These are phyloP conservation scores for Botrytis elliptica DNA, from an alignment of 2,329 filamentous ascomycete species.

Conservation along the genomic window DNA sequence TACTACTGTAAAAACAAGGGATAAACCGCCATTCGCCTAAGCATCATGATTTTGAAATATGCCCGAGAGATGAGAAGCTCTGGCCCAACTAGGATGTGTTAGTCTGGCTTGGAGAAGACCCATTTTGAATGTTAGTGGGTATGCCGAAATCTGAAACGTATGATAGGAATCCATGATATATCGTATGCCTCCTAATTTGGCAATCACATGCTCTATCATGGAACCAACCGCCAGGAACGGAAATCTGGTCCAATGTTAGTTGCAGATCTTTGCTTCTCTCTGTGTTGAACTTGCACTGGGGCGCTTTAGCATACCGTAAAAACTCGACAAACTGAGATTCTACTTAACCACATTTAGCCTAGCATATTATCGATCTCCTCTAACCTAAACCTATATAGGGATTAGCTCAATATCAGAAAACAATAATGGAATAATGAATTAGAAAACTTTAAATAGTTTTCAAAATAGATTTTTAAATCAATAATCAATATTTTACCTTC, in stretches of 20 bases:
- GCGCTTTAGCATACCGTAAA: neutral
- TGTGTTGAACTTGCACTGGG: neutral
- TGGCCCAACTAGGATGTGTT: neutral
- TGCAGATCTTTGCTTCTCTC: constrained; percentile 18
- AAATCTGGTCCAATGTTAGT: neutral
- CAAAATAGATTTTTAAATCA: too few species aligned
- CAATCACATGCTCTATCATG: constrained; percentile 7
- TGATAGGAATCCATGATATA: neutral
- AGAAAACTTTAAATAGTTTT: too few species aligned
- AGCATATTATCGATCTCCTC: too few species aligned
- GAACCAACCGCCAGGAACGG: constrained; percentile 13
- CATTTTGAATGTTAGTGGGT: neutral
- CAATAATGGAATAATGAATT: too few species aligned
- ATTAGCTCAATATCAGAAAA: too few species aligned
- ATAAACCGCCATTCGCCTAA: neutral
- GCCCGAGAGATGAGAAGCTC: neutral
- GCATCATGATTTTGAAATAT: neutral
- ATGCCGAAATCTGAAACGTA: constrained; percentile 8
- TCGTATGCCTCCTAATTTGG: constrained; percentile 8
- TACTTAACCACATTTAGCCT: too few species aligned
- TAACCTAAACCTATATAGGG: too few species aligned
- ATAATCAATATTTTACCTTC: too few species aligned
- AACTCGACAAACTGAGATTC: too few species aligned
- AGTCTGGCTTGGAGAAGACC: neutral
- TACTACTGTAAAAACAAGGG: neutral